A percentile compares a stretch with the other conserved stretches of the same genome.
These are phyloP conservation scores for Microdochium paspali DNA, from an alignment of 2,329 filamentous ascomycete species.

Conservation along the genomic window DNA sequence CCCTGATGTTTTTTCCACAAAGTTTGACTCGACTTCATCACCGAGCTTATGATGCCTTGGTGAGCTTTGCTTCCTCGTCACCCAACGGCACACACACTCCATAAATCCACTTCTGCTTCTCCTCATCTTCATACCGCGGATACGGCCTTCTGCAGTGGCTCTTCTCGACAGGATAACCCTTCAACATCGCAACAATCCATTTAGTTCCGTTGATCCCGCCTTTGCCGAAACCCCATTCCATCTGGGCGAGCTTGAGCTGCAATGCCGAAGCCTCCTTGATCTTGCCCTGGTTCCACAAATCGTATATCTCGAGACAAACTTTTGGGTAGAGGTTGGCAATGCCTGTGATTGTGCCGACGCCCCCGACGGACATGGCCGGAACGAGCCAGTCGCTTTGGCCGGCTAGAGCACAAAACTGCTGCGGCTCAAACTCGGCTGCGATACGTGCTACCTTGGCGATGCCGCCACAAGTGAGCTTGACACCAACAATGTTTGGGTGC, in stretches of 20 bases:
- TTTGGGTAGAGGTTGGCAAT: conserved; percentile 14
- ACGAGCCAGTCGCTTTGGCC: conserved; percentile 33
- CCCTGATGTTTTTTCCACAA: no score
- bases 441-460: conserved; percentile 64
- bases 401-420: conserved; percentile 26
- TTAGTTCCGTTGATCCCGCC: conserved; percentile 53
- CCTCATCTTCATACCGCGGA: conserved; percentile 33
- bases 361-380: conserved; percentile 14
- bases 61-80: conserved; percentile 5
- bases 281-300: conserved; percentile 37
- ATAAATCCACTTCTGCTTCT: conserved; percentile 34
- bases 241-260: conserved; percentile 39
- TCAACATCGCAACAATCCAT: conserved; percentile 44
- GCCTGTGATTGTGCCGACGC: conserved; percentile 7
- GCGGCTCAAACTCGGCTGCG: conserved; percentile 3
- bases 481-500: conserved; percentile 58
- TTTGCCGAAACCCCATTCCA: conserved; percentile 47
- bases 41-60: neutral
- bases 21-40: no score
- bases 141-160: conserved; percentile 45
- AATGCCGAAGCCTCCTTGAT: conserved; percentile 34
- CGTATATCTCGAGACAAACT: conserved; percentile 40
- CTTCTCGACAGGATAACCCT: conserved; percentile 40
- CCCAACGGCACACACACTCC: conserved; percentile 9
- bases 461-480: conserved; percentile 66